Evolutionary conservation across 805 yeast species (phyloP), one percentile per base, ranked within the genome.

Genomic region (Candida koratica): DNA sequence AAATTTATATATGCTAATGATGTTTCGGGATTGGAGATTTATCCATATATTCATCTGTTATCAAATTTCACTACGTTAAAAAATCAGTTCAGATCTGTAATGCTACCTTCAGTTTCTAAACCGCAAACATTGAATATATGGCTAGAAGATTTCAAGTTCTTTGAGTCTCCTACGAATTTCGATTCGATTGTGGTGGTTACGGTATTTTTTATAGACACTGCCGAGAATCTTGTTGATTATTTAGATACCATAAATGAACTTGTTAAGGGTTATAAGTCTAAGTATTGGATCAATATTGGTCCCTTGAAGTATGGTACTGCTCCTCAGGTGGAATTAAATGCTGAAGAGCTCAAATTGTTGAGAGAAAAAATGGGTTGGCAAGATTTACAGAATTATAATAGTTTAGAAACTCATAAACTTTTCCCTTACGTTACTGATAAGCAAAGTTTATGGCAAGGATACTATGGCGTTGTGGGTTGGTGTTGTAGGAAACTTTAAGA

Each of bases 241-340:
- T 57, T 90, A 37, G 82, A 81, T 36, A 60, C 81, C 1, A 78
- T 90, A 24, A 72, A 73, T 12, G 25, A 34, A 14, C 20, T 51
- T 22, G 43, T 46, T 7, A 46, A 45, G 18, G 32, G 41, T 5
- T 40, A 48, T 5, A 63, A 62, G 11, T 69, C 69, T 3, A 81
- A 85, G 0, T 66, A 71, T 27, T 90, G 97, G 97, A 76, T 90
- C 44, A 90, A 93, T 53, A 69, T 79, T 10, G 98, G 98, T 0
- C 98, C 98, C 0, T 66, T 93, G 42, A 84, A 89, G 56, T 90
- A 93, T 66, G 97, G 97, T 0, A 77, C 87, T 2, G 84, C 88
- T 36, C 79, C 96, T 32, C 67, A 73, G 53, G 77, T 81, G 19
- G 96, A 89, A 54, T 61, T 87, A 19, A 79, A 79, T 25, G 64